Base-by-base conservation (phyloP, 495 filamentous ascomycete species). In the Podospora conica region DNA sequence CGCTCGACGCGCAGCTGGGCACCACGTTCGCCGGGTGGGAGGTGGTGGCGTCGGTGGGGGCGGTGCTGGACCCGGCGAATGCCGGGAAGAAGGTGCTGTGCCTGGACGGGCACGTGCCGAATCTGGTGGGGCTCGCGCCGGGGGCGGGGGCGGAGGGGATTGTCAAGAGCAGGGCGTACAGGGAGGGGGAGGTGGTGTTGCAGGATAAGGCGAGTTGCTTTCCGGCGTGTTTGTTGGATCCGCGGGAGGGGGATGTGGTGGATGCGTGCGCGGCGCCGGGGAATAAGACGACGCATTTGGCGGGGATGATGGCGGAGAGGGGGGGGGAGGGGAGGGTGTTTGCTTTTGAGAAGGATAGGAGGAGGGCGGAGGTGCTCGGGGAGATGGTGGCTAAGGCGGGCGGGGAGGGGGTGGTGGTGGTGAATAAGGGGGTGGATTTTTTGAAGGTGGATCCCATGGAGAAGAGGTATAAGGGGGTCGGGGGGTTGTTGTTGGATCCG, bases 191-290 rank as follows among this genome's bases (percentile, higher is more conserved):
- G 56, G 84, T 98, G 63, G 96, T 97, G 53, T 73, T 98, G 48
- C 95, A 98, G 76, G 96, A 98, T 73, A 97, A 96, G 73, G 96
- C 95, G 1, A 96, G 92, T 0, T 98, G 95, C 70, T 97, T 98
- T 69, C 94, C 95, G 5, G 95, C 93, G 0, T 91, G 92, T 72
- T 79, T 98, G 0, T 78, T 97, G 0, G 85, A 92, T 61, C 84
- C 87, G 5, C 71, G 72, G 1, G 68, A 87, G 63, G 91, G 90
- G 2, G 86, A 94, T 66, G 78, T 96, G 21, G 81, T 98, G 5
- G 95, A 98, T 77, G 90, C 91, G 1, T 97, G 93, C 73, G 89
- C 95, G 0, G 95, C 95, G 8, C 95, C 95, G 8, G 95, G 95
- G 9, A 98, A 98, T 72, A 98, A 98, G 76, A 97, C 95, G 1